phyloP scores from a whole-genome alignment of 2,329 filamentous ascomycete genomes.

The Fusarium austroafricanum region DNA sequence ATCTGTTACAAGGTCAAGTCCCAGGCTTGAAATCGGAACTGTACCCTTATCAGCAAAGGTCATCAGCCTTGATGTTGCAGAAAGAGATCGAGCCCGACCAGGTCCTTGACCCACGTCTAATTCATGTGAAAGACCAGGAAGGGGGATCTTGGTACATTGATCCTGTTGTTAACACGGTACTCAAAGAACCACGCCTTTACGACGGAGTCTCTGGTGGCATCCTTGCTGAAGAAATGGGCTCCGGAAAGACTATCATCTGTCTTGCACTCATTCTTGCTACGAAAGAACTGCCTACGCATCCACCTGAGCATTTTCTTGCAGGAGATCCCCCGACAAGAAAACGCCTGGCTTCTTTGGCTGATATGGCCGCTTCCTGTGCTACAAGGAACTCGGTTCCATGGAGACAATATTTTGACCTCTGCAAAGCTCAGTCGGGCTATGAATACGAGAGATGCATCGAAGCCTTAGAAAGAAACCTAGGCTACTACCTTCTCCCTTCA shows the following conservation, averaged over 20 bases:
- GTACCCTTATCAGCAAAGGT: constrained; percentile 83
- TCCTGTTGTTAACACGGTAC: constrained; percentile 68
- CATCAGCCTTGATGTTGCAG: constrained; percentile 85
- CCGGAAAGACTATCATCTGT: constrained; percentile 90
- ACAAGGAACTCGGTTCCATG: constrained; percentile 77
- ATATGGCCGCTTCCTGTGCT: constrained; percentile 80
- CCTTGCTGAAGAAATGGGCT: constrained; percentile 82
- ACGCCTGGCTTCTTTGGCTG: constrained; percentile 71
- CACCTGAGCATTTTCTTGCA: constrained; percentile 70
- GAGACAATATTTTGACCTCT: constrained; percentile 70
- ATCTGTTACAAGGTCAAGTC: constrained; percentile 65
- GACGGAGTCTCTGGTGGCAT: constrained; percentile 82
- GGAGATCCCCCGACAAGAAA: constrained; percentile 53
- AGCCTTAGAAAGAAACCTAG: constrained; percentile 68
- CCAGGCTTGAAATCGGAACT: constrained; percentile 72
- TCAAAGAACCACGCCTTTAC: constrained; percentile 76
- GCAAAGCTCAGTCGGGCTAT: constrained; percentile 57
- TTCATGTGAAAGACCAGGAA: constrained; percentile 68
- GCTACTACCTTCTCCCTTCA: constrained; percentile 67
- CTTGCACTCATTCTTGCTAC: constrained; percentile 82
- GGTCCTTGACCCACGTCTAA: constrained; percentile 79
- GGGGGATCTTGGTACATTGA: constrained; percentile 78
- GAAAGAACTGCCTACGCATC: constrained; percentile 71
- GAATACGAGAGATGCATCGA: constrained; percentile 66
- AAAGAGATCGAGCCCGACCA: constrained; percentile 75